phyloP scores from a whole-genome alignment of 2,329 filamentous ascomycete species.

The Xylariales sp. region DNA sequence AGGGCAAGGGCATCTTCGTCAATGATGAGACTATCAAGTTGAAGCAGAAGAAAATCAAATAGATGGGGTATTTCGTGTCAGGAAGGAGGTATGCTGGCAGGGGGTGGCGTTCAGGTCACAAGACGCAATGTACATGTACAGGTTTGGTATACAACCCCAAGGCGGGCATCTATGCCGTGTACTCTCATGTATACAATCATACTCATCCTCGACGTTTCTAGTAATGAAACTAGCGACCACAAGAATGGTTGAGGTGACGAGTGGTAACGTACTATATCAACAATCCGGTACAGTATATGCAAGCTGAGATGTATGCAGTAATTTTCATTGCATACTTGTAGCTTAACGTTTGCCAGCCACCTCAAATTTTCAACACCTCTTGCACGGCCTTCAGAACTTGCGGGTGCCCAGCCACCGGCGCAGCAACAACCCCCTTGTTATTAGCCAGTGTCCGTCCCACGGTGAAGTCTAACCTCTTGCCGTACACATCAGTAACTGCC shows the following conservation, averaged over 20 bases:
- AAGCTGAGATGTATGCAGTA: too few relatives aligned
- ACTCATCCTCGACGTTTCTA: too few relatives aligned
- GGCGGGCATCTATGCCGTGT: slow-evolving; percentile 7
- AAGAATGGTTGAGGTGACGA: too few relatives aligned
- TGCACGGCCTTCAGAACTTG: slow-evolving; percentile 78
- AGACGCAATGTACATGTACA: slow-evolving; percentile 4
- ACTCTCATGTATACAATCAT: slow-evolving; percentile 8
- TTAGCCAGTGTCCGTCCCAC: slow-evolving; percentile 77
- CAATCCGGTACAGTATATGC: too few relatives aligned
- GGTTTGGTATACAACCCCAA: not conserved
- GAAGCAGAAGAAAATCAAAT: slow-evolving; percentile 97
- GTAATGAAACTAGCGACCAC: too few relatives aligned
- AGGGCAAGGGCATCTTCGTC: slow-evolving; percentile 98
- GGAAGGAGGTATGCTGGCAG: too few relatives aligned
- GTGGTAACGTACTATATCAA: too few relatives aligned
- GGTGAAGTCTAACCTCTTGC: slow-evolving; percentile 80
- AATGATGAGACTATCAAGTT: slow-evolving; percentile 96
- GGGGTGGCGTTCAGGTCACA: too few relatives aligned
- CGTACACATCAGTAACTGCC: slow-evolving; percentile 82
- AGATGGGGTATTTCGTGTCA: slow-evolving; percentile 32
- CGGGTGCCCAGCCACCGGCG: slow-evolving; percentile 69
- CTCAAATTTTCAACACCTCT: slow-evolving; percentile 67
- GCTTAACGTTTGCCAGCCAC: too few relatives aligned
- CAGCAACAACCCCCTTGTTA: slow-evolving; percentile 93
- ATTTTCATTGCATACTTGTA: too few relatives aligned